These are phyloP conservation scores for Sphaerulina musiva DNA, from an alignment of 2,329 filamentous ascomycete species.

Conservation along the genomic window DNA sequence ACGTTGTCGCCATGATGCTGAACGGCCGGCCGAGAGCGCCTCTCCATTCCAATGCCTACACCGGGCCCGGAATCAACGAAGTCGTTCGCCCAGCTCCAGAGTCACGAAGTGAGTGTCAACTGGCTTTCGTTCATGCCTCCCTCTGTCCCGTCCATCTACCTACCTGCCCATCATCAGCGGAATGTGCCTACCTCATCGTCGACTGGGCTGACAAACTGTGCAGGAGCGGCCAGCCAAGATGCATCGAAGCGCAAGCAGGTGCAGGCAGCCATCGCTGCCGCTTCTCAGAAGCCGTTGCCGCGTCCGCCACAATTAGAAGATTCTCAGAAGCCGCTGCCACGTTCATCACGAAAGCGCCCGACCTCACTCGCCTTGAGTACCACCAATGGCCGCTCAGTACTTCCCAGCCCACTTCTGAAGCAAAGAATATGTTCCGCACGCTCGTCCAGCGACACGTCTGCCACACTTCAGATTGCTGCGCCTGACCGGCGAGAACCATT, in stretches of 20 bases:
- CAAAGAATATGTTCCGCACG: constrained; percentile 23
- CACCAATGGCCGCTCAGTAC: constrained; percentile 24
- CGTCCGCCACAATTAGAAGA: neutral
- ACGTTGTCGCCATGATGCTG: constrained; percentile 10
- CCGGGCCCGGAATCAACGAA: neutral
- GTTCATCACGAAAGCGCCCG: constrained; percentile 18
- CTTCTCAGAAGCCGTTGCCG: constrained; percentile 5
- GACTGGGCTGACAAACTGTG: neutral
- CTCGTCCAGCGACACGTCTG: constrained; percentile 8
- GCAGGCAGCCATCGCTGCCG: neutral
- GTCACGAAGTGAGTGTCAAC: neutral
- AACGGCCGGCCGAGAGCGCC: neutral
- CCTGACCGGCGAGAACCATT: constrained; percentile 20
- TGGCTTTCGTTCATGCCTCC: neutral
- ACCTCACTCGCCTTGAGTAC: constrained; percentile 19
- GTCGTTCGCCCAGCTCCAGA: neutral
- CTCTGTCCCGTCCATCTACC: too few relatives aligned
- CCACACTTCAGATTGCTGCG: constrained; percentile 21
- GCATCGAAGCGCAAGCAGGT: neutral
- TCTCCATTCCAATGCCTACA: neutral
- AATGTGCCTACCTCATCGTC: neutral
- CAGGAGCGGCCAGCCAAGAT: neutral
- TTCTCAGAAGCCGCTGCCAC: constrained; percentile 4
- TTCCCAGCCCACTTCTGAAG: constrained; percentile 22
- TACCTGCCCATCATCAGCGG: too few relatives aligned